phyloP scores from a whole-genome alignment of 257 asterid species.

The Fraxinus americana region DNA sequence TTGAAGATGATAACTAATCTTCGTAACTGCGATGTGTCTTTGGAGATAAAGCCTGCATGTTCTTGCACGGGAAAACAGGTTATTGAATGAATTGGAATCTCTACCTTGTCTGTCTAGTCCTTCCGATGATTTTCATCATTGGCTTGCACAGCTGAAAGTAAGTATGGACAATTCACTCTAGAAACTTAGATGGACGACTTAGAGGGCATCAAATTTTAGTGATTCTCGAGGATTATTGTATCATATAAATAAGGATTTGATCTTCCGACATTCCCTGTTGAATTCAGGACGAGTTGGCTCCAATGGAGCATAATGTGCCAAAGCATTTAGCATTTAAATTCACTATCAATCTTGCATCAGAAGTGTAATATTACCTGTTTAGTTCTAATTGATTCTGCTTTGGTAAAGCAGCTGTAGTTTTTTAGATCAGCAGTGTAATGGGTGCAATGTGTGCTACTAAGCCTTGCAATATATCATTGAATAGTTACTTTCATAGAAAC shows the following conservation, averaged over 20 bases:
- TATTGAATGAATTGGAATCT: background rate
- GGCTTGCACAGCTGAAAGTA: slow-evolving; percentile 6
- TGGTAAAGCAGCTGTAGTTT: background rate
- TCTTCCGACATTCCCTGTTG: background rate
- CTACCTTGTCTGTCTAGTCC: slow-evolving; percentile 10
- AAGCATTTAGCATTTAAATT: background rate
- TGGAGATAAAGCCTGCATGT: slow-evolving; percentile 20
- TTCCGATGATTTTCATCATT: background rate
- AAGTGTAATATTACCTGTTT: background rate
- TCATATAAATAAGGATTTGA: background rate
- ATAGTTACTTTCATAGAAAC: background rate
- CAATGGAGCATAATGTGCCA: background rate
- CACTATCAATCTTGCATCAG: background rate
- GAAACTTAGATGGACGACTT: background rate
- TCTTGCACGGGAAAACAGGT: slow-evolving; percentile 7
- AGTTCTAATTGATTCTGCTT: background rate
- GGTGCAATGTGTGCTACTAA: background rate
- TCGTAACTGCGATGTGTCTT: background rate
- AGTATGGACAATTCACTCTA: background rate
- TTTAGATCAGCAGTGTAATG: background rate
- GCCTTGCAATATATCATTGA: background rate
- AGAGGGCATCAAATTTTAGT: background rate
- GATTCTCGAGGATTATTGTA: background rate
- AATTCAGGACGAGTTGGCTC: background rate
- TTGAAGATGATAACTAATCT: background rate